Evolutionary conservation across 495 filamentous ascomycete genomes (phyloP).

Genomic region (Neurospora sp.): DNA sequence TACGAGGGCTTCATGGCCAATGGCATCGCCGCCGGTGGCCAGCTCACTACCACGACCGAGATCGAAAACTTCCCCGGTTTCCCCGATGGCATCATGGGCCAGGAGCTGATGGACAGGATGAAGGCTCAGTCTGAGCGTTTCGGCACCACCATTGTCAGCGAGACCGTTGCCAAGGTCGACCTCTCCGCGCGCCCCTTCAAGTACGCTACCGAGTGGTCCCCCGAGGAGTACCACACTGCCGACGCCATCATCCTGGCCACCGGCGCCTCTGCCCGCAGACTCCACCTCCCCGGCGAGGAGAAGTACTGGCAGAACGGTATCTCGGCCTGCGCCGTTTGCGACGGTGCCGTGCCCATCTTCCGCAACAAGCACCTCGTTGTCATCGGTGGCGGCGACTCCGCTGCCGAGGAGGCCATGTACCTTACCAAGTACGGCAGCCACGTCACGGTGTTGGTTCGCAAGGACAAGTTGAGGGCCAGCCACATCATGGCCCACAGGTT

Average conservation of each 20-base stretch:
- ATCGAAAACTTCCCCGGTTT: conserved; percentile 98
- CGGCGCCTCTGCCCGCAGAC: conserved; percentile 76
- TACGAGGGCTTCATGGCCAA: conserved; percentile 98
- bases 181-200: conserved; percentile 79
- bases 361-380: conserved; percentile 89
- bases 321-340: conserved; percentile 93
- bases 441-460: conserved; percentile 87
- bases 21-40: conserved; percentile 89
- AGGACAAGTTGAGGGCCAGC: conserved; percentile 73
- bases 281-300: conserved; percentile 81
- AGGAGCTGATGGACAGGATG: conserved; percentile 91
- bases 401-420: conserved; percentile 95
- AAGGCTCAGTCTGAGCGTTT: conserved; percentile 81
- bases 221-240: conserved; percentile 71
- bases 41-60: conserved; percentile 95
- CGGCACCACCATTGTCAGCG: conserved; percentile 82
- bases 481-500: conserved; percentile 88
- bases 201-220: conserved; percentile 75
- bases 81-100: conserved; percentile 73
- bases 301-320: conserved; percentile 96
- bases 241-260: conserved; percentile 91
- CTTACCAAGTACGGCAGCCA: conserved; percentile 93
- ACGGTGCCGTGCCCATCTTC: conserved; percentile 96
- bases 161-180: conserved; percentile 86
- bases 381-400: conserved; percentile 94